Conservation (phyloP, 2,329 filamentous ascomycete species). For the Penicillium sp. region DNA sequence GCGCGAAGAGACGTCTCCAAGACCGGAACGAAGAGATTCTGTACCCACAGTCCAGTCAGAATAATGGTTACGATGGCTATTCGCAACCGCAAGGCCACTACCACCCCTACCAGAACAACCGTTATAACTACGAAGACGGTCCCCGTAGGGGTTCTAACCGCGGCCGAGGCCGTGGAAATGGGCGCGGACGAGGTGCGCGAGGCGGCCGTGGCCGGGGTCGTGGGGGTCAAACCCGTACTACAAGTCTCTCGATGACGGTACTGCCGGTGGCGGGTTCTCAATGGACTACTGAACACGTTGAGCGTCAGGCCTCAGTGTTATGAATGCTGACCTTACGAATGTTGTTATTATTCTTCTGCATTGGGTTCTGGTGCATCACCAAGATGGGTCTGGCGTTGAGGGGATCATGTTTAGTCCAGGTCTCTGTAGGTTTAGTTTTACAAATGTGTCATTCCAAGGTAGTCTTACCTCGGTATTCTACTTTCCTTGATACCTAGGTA, state of each 20-base stretch:
- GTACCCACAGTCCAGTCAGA: conserved; percentile 23
- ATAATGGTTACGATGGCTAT: conserved; percentile 20
- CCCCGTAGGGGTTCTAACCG: conserved; percentile 33
- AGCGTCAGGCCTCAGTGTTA: not conserved
- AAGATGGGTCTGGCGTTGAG: not conserved
- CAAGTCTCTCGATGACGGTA: conserved; percentile 60
- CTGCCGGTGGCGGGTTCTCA: conserved; percentile 26
- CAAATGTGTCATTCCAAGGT: no score
- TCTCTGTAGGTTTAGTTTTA: not conserved
- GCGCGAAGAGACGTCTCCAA: conserved; percentile 54
- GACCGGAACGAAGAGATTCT: conserved; percentile 51
- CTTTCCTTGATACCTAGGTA: no score
- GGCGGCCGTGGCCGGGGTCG: conserved; percentile 45
- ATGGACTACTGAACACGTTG: conserved; percentile 38
- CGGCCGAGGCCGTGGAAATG: conserved; percentile 36
- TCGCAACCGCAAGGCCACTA: conserved; percentile 16
- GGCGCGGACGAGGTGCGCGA: conserved; percentile 36
- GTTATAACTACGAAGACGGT: conserved; percentile 43
- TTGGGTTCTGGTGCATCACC: not conserved
- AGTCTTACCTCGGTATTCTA: no score
- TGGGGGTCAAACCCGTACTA: conserved; percentile 50
- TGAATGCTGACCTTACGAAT: not conserved
- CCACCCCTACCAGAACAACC: conserved; percentile 23
- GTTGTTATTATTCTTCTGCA: not conserved
- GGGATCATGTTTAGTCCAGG: not conserved